Evolutionary conservation across 2,329 filamentous ascomycete species (phyloP).

Genomic region (Colletotrichum sansevieriae): DNA sequence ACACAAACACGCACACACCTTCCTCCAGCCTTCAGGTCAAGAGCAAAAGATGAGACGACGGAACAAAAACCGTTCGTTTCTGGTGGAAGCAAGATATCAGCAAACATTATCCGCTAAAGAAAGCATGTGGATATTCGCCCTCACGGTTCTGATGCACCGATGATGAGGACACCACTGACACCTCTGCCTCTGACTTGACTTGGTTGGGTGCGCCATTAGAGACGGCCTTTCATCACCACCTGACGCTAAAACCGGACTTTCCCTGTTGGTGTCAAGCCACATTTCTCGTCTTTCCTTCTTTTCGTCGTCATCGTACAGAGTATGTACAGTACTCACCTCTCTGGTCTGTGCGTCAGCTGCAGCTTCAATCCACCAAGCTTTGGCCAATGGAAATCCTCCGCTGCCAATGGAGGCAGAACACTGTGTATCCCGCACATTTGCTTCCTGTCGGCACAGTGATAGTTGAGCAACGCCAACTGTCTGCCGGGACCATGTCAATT

Average conservation of each 20-base stretch:
- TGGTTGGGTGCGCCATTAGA: slow-evolving; percentile 1
- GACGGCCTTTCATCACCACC: slow-evolving; percentile 35
- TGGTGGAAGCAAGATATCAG: slow-evolving; percentile 10
- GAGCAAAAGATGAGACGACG: slow-evolving; percentile 38
- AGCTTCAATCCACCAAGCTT: slow-evolving; percentile 27
- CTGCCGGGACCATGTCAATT: slow-evolving; percentile 26
- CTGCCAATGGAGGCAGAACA: neutral
- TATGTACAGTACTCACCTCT: neutral
- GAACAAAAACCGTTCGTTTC: slow-evolving; percentile 30
- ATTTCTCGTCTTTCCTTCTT: slow-evolving; percentile 22
- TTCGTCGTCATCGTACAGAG: slow-evolving; percentile 31
- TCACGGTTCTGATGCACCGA: slow-evolving; percentile 7
- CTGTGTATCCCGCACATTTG: neutral
- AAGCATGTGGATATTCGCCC: slow-evolving; percentile 8
- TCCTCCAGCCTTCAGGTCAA: slow-evolving; percentile 15
- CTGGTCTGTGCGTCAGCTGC: slow-evolving; percentile 34
- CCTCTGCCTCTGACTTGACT: slow-evolving; percentile 15
- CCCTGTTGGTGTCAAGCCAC: slow-evolving; percentile 33
- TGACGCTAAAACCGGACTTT: slow-evolving; percentile 37
- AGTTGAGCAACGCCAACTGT: accelerated
- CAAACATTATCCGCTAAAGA: slow-evolving; percentile 7
- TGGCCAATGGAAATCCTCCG: slow-evolving; percentile 26
- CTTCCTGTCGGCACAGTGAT: accelerated
- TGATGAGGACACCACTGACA: neutral
- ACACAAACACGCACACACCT: no score